Conservation (phyloP, 768 basidiomycete species). For the Inosperma sp. region DNA sequence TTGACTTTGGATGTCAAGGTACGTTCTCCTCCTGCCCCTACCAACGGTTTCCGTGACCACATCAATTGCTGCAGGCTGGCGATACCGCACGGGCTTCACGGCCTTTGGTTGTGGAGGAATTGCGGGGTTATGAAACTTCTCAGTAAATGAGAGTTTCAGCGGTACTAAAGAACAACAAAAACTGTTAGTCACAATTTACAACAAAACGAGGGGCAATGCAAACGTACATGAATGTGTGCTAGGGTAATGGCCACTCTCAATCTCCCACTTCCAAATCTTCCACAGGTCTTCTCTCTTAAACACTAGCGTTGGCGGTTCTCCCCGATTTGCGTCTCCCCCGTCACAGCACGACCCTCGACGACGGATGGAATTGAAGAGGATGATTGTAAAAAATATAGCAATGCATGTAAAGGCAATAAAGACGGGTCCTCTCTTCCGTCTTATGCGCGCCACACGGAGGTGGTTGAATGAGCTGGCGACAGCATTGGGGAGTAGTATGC, state of each 20-base stretch:
- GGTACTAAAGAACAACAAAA: conserved; percentile 45
- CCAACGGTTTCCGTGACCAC: conserved; percentile 53
- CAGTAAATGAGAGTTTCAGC: conserved; percentile 50
- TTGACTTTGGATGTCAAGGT: conserved; percentile 60
- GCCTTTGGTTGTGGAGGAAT: conserved; percentile 47
- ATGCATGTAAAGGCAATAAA: conserved; percentile 49
- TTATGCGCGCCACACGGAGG: conserved; percentile 42
- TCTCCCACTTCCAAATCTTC: conserved; percentile 91
- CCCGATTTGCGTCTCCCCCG: conserved; percentile 31
- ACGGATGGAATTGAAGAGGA: conserved; percentile 42
- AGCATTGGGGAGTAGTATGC: conserved; percentile 54
- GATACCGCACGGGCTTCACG: conserved; percentile 47
- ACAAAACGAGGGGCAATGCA: conserved; percentile 1
- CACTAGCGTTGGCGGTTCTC: conserved; percentile 65
- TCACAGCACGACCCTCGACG: conserved; percentile 38
- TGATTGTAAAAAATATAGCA: conserved; percentile 44
- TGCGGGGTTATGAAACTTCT: conserved; percentile 61
- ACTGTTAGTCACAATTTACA: conserved; percentile 2
- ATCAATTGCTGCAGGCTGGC: conserved; percentile 40
- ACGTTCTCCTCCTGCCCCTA: conserved; percentile 68
- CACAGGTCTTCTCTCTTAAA: conserved; percentile 68
- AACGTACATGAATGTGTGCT: conserved; percentile 61
- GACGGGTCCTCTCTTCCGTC: conserved; percentile 52
- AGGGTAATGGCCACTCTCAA: conserved; percentile 86
- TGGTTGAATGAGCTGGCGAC: conserved; percentile 37